These are phyloP conservation scores for Pseudogymnoascus sp. DNA, from an alignment of 2,329 filamentous ascomycete species.

Conservation along the genomic window DNA sequence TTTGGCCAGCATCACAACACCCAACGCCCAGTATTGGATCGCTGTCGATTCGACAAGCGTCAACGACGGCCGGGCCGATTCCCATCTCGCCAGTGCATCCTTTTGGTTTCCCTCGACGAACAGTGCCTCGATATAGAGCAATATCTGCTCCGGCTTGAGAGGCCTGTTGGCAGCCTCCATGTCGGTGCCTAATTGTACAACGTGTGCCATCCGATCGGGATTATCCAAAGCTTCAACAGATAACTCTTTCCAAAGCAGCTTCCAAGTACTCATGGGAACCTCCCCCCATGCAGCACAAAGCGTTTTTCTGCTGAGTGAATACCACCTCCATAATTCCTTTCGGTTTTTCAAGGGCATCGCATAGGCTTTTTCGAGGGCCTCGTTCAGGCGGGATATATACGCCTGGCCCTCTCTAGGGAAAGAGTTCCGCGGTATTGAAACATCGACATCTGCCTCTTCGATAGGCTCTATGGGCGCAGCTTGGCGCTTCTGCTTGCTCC, in stretches of 20 bases:
- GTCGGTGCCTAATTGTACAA: constrained; percentile 57
- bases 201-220: constrained; percentile 50
- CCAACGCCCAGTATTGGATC: constrained; percentile 54
- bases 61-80: constrained; percentile 30
- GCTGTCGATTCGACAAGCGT: constrained; percentile 30
- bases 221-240: constrained; percentile 44
- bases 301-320: constrained; percentile 40
- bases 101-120: constrained; percentile 52
- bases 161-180: constrained; percentile 52
- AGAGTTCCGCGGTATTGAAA: constrained; percentile 9
- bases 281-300: constrained; percentile 41
- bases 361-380: constrained; percentile 7
- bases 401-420: constrained; percentile 10
- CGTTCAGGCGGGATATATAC: constrained; percentile 10
- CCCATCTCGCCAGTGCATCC: constrained; percentile 30
- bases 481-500: background rate
- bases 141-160: constrained; percentile 50
- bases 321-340: constrained; percentile 41
- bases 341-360: constrained; percentile 2
- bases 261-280: constrained; percentile 55
- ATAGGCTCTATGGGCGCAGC: background rate
- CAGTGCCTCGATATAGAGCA: constrained; percentile 62
- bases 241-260: constrained; percentile 57
- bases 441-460: background rate
- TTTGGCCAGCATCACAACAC: constrained; percentile 56